Percentiles rank a stretch among this genome's conserved stretches.
These are phyloP conservation scores for Xylariaceae sp. DNA, from an alignment of 2,329 filamentous ascomycete genomes.

Conservation along the genomic window DNA sequence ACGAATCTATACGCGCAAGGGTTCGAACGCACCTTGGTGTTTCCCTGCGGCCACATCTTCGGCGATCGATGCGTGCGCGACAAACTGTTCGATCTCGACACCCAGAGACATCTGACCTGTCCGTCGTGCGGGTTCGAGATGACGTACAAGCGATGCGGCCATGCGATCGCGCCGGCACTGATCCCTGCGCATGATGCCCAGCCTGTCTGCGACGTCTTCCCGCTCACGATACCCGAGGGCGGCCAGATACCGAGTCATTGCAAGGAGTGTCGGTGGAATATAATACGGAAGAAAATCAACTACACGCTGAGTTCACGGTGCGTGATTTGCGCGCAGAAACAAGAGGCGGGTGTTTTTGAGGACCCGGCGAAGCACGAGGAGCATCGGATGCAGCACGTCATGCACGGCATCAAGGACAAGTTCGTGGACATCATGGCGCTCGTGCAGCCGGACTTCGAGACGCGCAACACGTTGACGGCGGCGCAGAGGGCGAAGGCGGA, in stretches of 20 bases:
- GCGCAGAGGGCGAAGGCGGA: conserved; percentile 15
- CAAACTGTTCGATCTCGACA: conserved; percentile 1
- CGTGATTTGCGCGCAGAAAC: conserved; percentile 18
- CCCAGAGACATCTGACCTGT: conserved; percentile 16
- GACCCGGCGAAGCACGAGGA: conserved; percentile 17
- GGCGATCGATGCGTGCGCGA: conserved; percentile 25
- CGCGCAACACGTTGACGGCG: conserved; percentile 19
- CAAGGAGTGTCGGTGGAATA: conserved; percentile 25
- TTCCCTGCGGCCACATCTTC: conserved; percentile 27
- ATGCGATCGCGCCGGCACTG: conserved; percentile 21
- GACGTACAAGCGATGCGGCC: conserved; percentile 22
- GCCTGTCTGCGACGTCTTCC: conserved; percentile 22
- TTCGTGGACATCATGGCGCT: conserved; percentile 18
- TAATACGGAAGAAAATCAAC: conserved; percentile 15
- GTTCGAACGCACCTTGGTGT: conserved; percentile 22
- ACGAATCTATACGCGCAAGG: conserved; percentile 15
- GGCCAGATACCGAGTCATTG: conserved; percentile 19
- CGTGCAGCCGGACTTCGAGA: conserved; percentile 24
- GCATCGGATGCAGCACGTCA: conserved; percentile 21
- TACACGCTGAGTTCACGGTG: conserved; percentile 21
- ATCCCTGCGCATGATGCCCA: conserved; percentile 15
- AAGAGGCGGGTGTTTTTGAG: conserved; percentile 4
- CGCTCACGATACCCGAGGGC: conserved; percentile 25
- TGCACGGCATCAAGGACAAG: conserved; percentile 11
- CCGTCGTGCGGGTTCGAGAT: conserved; percentile 24